Base-by-base conservation (phyloP, 352 stramenopile genomes). In the Pythium phragmitis region DNA sequence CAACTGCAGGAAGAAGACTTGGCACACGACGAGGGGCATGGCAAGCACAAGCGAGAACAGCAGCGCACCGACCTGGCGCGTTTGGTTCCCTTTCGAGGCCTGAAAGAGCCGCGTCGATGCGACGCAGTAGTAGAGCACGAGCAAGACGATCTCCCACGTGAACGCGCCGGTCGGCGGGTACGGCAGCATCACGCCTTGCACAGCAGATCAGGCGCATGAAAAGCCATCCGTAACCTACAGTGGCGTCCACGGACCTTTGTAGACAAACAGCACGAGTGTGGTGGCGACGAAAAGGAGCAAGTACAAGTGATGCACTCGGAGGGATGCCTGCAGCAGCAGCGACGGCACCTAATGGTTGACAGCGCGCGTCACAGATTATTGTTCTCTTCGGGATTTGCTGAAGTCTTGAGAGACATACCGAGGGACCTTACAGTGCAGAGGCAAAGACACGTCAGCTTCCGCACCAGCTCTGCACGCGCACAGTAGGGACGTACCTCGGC, bases 1-100 rank as follows among this genome's bases (percentile, higher is more conserved):
- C 6, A 94, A 69, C 13, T 79, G 72, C 37, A 94, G 61, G 57
- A 81, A 91, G 69, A 83, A 96, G 51, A 85, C 75, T 67, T 92
- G 85, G 63, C 80, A 85, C 21, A 92, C 49, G 37, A 91, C 65
- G 5, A 82, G 62, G 0, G 81, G 80, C 16, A 73, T 64, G 0
- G 80, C 74, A 3, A 96, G 67, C 17, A 77, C 36, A 33, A 92
- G 67, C 6, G 82, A 74, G 46, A 90, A 70, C 30, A 80, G 45
- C 16, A 94, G 74, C 33, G 87, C 80, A 0, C 68, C 67, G 3
- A 87, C 71, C 36, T 93, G 73, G 53, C 78, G 75, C 11, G 79
- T 91, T 37, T 88, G 85, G 70, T 96, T 96, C 50, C 87, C 87
- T 69, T 96, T 96, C 17, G 87, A 92, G 2, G 71, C 83, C 72